Conservation (phyloP, 163 green algal species). For the Volvox carteri region DNA sequence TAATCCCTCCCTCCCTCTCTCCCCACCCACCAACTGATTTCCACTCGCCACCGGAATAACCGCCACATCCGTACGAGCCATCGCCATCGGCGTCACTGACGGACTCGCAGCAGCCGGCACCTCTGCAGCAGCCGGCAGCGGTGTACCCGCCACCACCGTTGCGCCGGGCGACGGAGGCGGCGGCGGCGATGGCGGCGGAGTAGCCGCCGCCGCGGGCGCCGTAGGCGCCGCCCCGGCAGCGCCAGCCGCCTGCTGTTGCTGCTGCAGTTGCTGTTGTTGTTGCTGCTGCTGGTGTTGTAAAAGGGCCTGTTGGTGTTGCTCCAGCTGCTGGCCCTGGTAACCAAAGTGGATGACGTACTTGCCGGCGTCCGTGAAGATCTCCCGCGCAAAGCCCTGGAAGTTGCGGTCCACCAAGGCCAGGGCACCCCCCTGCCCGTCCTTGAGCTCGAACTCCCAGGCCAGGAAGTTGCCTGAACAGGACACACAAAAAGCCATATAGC, state of each 20-base stretch:
- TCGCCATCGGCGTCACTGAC: slow-evolving; percentile 62
- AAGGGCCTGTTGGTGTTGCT: slow-evolving; percentile 39
- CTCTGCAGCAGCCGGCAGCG: slow-evolving; percentile 39
- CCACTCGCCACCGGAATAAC: slow-evolving; percentile 82
- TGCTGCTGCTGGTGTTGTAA: slow-evolving; percentile 15
- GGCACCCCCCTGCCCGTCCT: slow-evolving; percentile 76
- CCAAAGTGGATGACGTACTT: slow-evolving; percentile 94
- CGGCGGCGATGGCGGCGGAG: slow-evolving; percentile 19
- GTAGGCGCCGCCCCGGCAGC: slow-evolving; percentile 65
- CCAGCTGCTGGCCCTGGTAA: slow-evolving; percentile 21
- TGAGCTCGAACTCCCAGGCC: slow-evolving; percentile 94
- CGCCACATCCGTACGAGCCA: slow-evolving; percentile 75
- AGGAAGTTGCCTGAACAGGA: slow-evolving; percentile 75
- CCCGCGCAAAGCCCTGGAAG: slow-evolving; percentile 88
- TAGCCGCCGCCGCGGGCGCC: slow-evolving; percentile 14
- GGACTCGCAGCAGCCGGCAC: slow-evolving; percentile 51
- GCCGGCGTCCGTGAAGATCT: slow-evolving; percentile 93
- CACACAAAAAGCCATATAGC: neutral
- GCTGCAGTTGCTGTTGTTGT: slow-evolving; percentile 5
- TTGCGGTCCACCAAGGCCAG: slow-evolving; percentile 91
- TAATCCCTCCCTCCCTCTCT: too few species aligned
- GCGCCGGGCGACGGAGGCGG: too few species aligned
- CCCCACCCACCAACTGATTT: slow-evolving; percentile 80
- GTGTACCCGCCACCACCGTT: neutral
- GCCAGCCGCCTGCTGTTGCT: slow-evolving; percentile 44